These are phyloP conservation scores for Kodamaea suecica DNA, from an alignment of 1,139 yeast genomes.

Conservation along the genomic window DNA sequence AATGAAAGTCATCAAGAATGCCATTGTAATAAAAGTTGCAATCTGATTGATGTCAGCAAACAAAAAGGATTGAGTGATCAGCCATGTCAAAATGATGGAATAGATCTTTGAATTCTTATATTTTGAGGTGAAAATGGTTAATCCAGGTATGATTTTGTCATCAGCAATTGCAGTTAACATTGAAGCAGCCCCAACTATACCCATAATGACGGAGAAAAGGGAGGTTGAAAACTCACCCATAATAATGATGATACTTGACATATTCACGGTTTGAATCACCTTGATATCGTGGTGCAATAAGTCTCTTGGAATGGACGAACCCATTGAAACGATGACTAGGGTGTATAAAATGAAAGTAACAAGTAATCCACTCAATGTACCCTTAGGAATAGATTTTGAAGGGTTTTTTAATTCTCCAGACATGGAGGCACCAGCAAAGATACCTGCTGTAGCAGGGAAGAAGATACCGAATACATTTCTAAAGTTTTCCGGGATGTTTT, in stretches of 20 bases:
- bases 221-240: constrained; percentile 89
- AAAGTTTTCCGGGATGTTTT: constrained; percentile 62
- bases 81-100: constrained; percentile 67
- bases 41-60: constrained; percentile 90
- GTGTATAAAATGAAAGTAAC: constrained; percentile 74
- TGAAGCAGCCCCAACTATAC: constrained; percentile 91
- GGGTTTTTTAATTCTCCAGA: constrained; percentile 91
- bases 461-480: constrained; percentile 87
- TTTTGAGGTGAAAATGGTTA: constrained; percentile 51
- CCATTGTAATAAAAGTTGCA: constrained; percentile 95
- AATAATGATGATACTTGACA: constrained; percentile 68
- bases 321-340: constrained; percentile 74
- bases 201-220: constrained; percentile 87
- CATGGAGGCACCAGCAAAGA: constrained; percentile 99
- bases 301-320: constrained; percentile 74
- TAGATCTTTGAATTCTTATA: constrained; percentile 42
- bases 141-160: constrained; percentile 79
- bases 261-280: constrained; percentile 75
- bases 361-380: constrained; percentile 78
- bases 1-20: constrained; percentile 90
- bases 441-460: constrained; percentile 98
- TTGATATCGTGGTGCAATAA: constrained; percentile 75
- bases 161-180: constrained; percentile 87
- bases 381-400: constrained; percentile 82
- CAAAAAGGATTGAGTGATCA: constrained; percentile 75